Evolutionary conservation across 495 filamentous ascomycete genomes (phyloP).

Genomic region (Penicillium argentinense): DNA sequence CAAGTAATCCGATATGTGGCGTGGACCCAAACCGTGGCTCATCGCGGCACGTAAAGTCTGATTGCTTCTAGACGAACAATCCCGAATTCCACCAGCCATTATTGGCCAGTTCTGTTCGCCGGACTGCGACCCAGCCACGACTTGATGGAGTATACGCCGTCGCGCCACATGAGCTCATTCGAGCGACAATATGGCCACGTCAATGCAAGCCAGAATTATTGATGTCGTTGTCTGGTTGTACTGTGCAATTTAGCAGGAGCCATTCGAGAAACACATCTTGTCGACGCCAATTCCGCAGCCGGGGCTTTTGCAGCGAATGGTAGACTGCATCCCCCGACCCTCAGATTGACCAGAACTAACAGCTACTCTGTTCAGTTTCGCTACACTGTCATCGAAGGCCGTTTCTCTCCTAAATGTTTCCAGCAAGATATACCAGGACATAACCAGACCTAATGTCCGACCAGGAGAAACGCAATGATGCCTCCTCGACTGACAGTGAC

Average conservation of each 20-base stretch:
- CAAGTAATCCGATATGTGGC: neutral
- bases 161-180: conserved; percentile 20
- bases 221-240: too few relatives aligned
- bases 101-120: too few relatives aligned
- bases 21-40: neutral
- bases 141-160: conserved; percentile 8
- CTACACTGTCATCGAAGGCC: neutral
- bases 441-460: neutral
- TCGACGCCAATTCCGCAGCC: neutral
- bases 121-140: neutral
- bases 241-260: too few relatives aligned
- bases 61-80: neutral
- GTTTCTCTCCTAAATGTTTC: neutral
- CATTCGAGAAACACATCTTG: too few relatives aligned
- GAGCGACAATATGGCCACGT: conserved; percentile 3
- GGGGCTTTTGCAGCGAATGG: neutral
- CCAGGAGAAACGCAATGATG: neutral
- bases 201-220: neutral
- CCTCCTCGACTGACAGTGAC: conserved; percentile 1
- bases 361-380: too few relatives aligned
- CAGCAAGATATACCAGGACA: too few relatives aligned
- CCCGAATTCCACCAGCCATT: too few relatives aligned
- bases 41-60: neutral
- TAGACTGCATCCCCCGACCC: too few relatives aligned
- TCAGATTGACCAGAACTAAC: too few relatives aligned